phyloP scores from a whole-genome alignment of 768 basidiomycete genomes.

The Holtermanniella nyarrowii region DNA sequence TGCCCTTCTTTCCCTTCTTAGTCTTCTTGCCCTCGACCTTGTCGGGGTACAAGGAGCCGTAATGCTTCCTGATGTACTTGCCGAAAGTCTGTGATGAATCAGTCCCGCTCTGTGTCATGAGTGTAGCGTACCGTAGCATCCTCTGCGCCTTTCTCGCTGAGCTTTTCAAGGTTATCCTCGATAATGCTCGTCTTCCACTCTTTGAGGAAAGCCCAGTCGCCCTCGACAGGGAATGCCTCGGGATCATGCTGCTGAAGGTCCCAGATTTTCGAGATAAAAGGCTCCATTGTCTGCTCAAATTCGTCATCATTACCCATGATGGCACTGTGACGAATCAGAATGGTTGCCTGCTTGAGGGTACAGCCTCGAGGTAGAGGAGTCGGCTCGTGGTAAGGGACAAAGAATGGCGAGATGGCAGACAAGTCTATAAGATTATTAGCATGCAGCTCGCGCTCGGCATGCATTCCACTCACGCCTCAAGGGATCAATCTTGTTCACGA shows the following conservation, averaged over 20 bases:
- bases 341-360: slow-evolving; percentile 31
- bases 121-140: slow-evolving; percentile 35
- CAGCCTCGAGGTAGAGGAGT: slow-evolving; percentile 34
- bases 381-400: slow-evolving; percentile 29
- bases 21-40: slow-evolving; percentile 9
- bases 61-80: slow-evolving; percentile 34
- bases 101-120: neutral
- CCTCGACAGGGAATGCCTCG: slow-evolving; percentile 6
- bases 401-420: slow-evolving; percentile 42
- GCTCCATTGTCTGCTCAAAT: slow-evolving; percentile 39
- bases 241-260: slow-evolving; percentile 11
- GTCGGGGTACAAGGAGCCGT: slow-evolving; percentile 27
- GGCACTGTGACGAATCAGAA: slow-evolving; percentile 41
- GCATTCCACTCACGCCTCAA: slow-evolving; percentile 30
- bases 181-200: slow-evolving; percentile 37
- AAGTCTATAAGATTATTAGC: slow-evolving; percentile 20
- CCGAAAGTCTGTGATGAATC: slow-evolving; percentile 13
- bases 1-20: slow-evolving; percentile 11
- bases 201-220: slow-evolving; percentile 37
- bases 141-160: slow-evolving; percentile 36
- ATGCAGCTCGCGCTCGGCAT: neutral
- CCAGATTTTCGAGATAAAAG: slow-evolving; percentile 39
- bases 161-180: slow-evolving; percentile 39
- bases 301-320: slow-evolving; percentile 44
- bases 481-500: slow-evolving; percentile 17